These are phyloP conservation scores for Kuraishia cidri DNA, from an alignment of 805 yeast genomes.

Conservation along the genomic window DNA sequence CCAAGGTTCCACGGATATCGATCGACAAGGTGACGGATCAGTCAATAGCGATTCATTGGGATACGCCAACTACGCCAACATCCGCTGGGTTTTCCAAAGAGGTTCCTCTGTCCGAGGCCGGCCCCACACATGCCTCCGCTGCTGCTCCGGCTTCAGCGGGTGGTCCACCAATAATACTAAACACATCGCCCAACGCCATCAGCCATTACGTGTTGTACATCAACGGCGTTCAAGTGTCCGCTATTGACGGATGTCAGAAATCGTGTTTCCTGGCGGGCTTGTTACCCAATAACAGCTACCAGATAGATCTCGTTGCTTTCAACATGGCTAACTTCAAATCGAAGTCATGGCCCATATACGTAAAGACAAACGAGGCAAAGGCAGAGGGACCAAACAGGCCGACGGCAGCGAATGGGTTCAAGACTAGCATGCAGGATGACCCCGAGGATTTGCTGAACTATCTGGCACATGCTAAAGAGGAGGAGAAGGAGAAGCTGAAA, in stretches of 20 bases:
- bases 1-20: slow-evolving; percentile 44
- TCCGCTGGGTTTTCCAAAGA: slow-evolving; percentile 1
- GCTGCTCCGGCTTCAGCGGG: slow-evolving; percentile 4
- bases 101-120: background rate
- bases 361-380: slow-evolving; percentile 23
- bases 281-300: slow-evolving; percentile 25
- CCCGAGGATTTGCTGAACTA: slow-evolving; percentile 26
- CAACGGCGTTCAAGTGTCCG: slow-evolving; percentile 26
- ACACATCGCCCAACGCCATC: slow-evolving; percentile 15
- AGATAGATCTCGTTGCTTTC: slow-evolving; percentile 32
- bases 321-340: slow-evolving; percentile 29
- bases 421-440: slow-evolving; percentile 19
- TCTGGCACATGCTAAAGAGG: slow-evolving; percentile 18
- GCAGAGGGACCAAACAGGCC: background rate
- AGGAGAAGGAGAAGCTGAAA: slow-evolving; percentile 18
- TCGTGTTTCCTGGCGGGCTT: slow-evolving; percentile 24
- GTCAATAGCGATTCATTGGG: slow-evolving; percentile 50
- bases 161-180: slow-evolving; percentile 14
- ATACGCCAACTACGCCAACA: slow-evolving; percentile 10
- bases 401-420: slow-evolving; percentile 6
- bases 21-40: slow-evolving; percentile 40
- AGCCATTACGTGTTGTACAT: slow-evolving; percentile 25
- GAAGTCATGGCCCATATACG: slow-evolving; percentile 27
- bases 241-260: slow-evolving; percentile 22
- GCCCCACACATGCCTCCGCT: slow-evolving; percentile 2